These are phyloP conservation scores for Volvox africanus DNA, from an alignment of 139 green algal genomes.

Conservation along the genomic window DNA sequence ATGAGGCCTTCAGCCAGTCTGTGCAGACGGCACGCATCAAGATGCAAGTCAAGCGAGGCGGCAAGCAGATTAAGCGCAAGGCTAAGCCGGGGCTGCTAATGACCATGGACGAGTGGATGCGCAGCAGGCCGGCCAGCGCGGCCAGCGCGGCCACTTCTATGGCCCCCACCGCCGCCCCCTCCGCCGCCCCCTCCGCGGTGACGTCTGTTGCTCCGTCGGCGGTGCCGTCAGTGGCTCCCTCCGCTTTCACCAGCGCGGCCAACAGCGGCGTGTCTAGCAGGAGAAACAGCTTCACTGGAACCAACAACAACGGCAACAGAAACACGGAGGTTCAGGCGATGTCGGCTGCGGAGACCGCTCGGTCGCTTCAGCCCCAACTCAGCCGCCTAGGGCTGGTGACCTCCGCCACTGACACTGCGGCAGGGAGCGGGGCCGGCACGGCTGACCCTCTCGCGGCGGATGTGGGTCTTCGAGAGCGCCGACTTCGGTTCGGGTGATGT, in stretches of 20 bases:
- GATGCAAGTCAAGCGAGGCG: conserved; percentile 26
- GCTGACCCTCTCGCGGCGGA: not conserved
- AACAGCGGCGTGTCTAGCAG: not conserved
- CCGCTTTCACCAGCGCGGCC: not conserved
- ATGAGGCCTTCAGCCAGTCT: conserved; percentile 46
- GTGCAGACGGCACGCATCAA: conserved; percentile 35
- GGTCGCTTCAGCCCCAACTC: not conserved
- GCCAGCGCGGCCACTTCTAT: not conserved
- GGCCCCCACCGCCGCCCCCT: not conserved
- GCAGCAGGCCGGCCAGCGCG: not conserved
- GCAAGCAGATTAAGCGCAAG: conserved; percentile 48
- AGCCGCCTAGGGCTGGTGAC: not conserved
- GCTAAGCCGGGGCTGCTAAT: conserved; percentile 24
- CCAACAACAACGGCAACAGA: not conserved
- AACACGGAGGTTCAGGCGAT: not conserved
- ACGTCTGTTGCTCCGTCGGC: not conserved
- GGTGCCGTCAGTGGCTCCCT: not conserved
- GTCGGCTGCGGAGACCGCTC: not conserved
- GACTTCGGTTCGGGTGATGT: conserved; percentile 10
- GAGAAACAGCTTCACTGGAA: not conserved
- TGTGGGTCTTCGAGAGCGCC: conserved; percentile 3
- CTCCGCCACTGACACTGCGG: not conserved
- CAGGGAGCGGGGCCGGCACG: not conserved
- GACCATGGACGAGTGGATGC: conserved; percentile 46
- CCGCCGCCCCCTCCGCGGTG: too few relatives aligned